phyloP scores from a whole-genome alignment of 805 yeast genomes.

The Pichia heedii region DNA sequence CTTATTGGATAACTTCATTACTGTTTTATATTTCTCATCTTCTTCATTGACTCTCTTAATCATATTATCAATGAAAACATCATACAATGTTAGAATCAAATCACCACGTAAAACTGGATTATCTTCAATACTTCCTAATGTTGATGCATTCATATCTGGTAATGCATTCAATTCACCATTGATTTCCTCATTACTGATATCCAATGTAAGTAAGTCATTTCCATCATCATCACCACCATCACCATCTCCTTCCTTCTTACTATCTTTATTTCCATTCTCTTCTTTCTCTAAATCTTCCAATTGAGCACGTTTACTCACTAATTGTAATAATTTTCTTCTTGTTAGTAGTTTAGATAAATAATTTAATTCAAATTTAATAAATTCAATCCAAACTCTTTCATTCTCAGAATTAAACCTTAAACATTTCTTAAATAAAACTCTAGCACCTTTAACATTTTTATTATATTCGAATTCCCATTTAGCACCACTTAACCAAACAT shows the following conservation, averaged over 20 bases:
- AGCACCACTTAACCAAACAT: slow-evolving; percentile 92
- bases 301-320: slow-evolving; percentile 68
- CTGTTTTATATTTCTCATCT: not conserved
- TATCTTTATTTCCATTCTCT: slow-evolving; percentile 25
- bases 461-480: slow-evolving; percentile 86
- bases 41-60: slow-evolving; percentile 22
- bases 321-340: slow-evolving; percentile 73
- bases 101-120: slow-evolving; percentile 75
- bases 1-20: slow-evolving; percentile 23
- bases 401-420: slow-evolving; percentile 75
- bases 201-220: slow-evolving; percentile 11
- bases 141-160: slow-evolving; percentile 81
- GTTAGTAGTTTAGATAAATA: slow-evolving; percentile 77
- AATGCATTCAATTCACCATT: slow-evolving; percentile 53
- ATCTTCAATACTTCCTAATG: slow-evolving; percentile 78
- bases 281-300: slow-evolving; percentile 34
- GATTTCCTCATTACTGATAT: slow-evolving; percentile 32
- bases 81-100: slow-evolving; percentile 59
- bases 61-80: slow-evolving; percentile 50
- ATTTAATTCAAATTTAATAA: slow-evolving; percentile 79
- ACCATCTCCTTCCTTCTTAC: slow-evolving; percentile 12
- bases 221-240: slow-evolving; percentile 18
- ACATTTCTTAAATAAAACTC: slow-evolving; percentile 77
- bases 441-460: slow-evolving; percentile 80
- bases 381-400: slow-evolving; percentile 68